Evolutionary conservation across 768 basidiomycete genomes (phyloP).

Genomic region (Tylopilus subfusipes): DNA sequence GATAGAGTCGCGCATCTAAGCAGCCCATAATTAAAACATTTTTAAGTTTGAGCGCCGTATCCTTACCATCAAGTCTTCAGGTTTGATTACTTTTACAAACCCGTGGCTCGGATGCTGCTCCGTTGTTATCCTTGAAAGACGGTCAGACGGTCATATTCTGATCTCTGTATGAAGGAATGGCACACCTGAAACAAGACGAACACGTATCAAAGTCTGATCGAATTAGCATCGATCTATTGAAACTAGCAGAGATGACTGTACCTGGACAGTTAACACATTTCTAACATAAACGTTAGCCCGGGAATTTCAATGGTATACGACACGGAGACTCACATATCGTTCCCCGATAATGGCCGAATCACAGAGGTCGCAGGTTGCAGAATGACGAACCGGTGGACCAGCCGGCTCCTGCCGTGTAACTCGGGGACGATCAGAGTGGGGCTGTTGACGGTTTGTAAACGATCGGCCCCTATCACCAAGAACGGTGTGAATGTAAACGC

Average conservation of each 20-base stretch:
- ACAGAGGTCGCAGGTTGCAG: slow-evolving; percentile 75
- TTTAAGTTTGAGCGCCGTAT: neutral
- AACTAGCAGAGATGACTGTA: slow-evolving; percentile 3
- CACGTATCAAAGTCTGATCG: slow-evolving; percentile 73
- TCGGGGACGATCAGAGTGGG: neutral
- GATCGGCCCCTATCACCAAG: slow-evolving; percentile 34
- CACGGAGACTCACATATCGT: slow-evolving; percentile 57
- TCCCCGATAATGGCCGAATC: slow-evolving; percentile 64
- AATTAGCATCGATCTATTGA: slow-evolving; percentile 6
- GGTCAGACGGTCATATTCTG: neutral
- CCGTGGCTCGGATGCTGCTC: slow-evolving; percentile 76
- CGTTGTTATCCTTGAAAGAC: slow-evolving; percentile 47
- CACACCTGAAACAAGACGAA: slow-evolving; percentile 59
- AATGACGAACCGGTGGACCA: slow-evolving; percentile 43
- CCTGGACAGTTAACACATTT: slow-evolving; percentile 75
- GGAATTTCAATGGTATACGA: neutral
- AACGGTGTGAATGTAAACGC: slow-evolving; percentile 62
- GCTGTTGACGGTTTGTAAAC: slow-evolving; percentile 11
- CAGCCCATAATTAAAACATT: neutral
- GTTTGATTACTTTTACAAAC: slow-evolving; percentile 60
- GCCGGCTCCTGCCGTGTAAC: neutral
- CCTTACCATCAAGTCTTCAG: slow-evolving; percentile 57
- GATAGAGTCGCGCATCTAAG: slow-evolving; percentile 30
- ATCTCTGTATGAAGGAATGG: neutral
- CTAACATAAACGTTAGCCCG: slow-evolving; percentile 34